phyloP scores from a whole-genome alignment of 140 eudicot genomes.

The Cichorium intybus region DNA sequence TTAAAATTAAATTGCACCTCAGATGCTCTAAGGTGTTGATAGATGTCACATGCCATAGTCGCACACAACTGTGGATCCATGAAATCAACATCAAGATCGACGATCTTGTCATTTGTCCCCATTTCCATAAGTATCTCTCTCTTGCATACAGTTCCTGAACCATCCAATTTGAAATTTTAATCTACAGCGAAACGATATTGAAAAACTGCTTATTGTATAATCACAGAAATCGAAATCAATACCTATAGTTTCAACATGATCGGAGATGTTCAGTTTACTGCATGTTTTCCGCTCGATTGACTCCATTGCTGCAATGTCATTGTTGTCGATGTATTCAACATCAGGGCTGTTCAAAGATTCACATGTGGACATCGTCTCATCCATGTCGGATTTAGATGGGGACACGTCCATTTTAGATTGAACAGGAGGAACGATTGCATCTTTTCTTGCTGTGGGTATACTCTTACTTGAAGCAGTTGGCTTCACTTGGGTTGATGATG shows the following conservation, averaged over 20 bases:
- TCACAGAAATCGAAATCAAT: not conserved
- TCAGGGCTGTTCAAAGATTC: slow-evolving; percentile 88
- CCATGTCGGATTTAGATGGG: slow-evolving; percentile 67
- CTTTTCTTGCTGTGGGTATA: slow-evolving; percentile 32
- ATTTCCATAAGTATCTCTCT: slow-evolving; percentile 61
- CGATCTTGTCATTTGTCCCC: slow-evolving; percentile 46
- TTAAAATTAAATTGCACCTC: slow-evolving; percentile 43
- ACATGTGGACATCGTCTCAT: slow-evolving; percentile 81
- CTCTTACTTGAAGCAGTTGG: slow-evolving; percentile 28
- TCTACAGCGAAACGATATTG: not conserved
- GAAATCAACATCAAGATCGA: slow-evolving; percentile 66
- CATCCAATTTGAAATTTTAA: not conserved
- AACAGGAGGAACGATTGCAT: slow-evolving; percentile 36
- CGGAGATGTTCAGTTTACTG: slow-evolving; percentile 60
- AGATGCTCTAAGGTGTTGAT: slow-evolving; percentile 79
- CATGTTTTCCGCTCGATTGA: slow-evolving; percentile 73
- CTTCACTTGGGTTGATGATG: slow-evolving; percentile 35
- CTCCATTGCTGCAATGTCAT: slow-evolving; percentile 61
- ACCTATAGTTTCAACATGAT: slow-evolving; percentile 61
- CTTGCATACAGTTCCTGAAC: slow-evolving; percentile 59
- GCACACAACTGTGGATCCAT: slow-evolving; percentile 91
- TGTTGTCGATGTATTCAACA: slow-evolving; percentile 73
- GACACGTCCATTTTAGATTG: slow-evolving; percentile 48
- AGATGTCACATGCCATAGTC: slow-evolving; percentile 91
- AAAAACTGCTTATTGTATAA: not conserved